Evolutionary conservation across 306 rosid species (phyloP).

Genomic region (Malus asiatica): DNA sequence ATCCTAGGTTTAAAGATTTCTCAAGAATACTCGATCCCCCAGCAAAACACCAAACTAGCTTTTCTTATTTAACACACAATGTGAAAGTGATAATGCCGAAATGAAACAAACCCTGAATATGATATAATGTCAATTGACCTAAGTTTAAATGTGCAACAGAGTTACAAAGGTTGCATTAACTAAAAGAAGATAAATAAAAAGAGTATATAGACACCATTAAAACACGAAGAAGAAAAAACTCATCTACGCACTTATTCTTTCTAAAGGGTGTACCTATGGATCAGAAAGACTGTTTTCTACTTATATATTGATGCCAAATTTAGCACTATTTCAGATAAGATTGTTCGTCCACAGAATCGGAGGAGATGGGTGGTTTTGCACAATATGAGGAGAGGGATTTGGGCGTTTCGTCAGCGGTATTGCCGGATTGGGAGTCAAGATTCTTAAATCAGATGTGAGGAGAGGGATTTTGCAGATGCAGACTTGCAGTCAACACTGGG

Average conservation of each 20-base stretch:
- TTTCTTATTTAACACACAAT: neutral
- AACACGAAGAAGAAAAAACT: no score
- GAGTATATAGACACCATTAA: neutral
- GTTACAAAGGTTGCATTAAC: neutral
- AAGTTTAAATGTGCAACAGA: no score
- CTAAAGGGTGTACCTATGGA: neutral
- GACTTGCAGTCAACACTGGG: no score
- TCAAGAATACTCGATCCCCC: conserved; percentile 83
- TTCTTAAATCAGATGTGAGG: no score
- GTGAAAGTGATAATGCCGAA: neutral
- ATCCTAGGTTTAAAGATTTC: conserved; percentile 75
- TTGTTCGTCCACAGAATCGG: no score
- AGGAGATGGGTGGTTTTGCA: no score
- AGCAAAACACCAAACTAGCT: conserved; percentile 32
- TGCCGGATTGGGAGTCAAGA: no score
- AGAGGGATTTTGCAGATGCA: no score
- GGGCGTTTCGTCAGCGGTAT: no score
- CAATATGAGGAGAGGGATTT: no score
- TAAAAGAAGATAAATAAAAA: neutral
- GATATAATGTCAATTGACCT: neutral
- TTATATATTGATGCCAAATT: neutral
- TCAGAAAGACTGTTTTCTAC: neutral
- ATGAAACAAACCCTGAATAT: neutral
- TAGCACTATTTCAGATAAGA: no score
- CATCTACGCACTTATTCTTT: neutral